Evolutionary conservation across 2,329 filamentous ascomycete genomes (phyloP).

Genomic region (Moelleriella libera): DNA sequence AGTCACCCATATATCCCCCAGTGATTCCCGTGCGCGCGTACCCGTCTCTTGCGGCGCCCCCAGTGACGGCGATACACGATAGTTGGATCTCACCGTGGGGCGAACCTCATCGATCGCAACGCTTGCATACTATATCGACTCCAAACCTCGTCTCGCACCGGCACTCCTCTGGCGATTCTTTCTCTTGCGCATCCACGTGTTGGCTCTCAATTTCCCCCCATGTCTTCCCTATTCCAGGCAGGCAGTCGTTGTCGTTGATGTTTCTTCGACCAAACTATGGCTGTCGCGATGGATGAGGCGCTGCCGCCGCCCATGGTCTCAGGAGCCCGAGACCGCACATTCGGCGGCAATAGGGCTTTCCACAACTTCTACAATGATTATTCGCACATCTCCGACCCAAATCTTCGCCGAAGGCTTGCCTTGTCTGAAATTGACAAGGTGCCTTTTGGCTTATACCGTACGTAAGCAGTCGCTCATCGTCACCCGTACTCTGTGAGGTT

Average conservation of each 20-base stretch:
- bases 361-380: slow-evolving; percentile 63
- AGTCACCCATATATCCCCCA: no score
- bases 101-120: no score
- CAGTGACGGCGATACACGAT: no score
- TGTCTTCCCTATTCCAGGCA: slow-evolving; percentile 11
- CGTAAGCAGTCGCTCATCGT: slow-evolving; percentile 7
- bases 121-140: no score
- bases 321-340: slow-evolving; percentile 25
- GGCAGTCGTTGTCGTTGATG: slow-evolving; percentile 5
- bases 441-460: slow-evolving; percentile 58
- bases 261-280: slow-evolving; percentile 11
- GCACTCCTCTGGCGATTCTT: no score
- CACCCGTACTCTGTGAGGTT: no score
- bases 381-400: slow-evolving; percentile 54
- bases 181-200: neutral
- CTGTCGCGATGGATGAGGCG: slow-evolving; percentile 20
- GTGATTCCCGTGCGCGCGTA: no score
- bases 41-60: no score
- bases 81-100: no score
- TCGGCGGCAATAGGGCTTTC: slow-evolving; percentile 54
- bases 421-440: slow-evolving; percentile 71
- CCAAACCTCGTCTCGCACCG: no score
- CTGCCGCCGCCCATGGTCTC: slow-evolving; percentile 26
- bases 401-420: slow-evolving; percentile 59
- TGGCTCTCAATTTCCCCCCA: slow-evolving; percentile 5